phyloP scores from a whole-genome alignment of 495 filamentous ascomycete species.

The Letharia lupina region DNA sequence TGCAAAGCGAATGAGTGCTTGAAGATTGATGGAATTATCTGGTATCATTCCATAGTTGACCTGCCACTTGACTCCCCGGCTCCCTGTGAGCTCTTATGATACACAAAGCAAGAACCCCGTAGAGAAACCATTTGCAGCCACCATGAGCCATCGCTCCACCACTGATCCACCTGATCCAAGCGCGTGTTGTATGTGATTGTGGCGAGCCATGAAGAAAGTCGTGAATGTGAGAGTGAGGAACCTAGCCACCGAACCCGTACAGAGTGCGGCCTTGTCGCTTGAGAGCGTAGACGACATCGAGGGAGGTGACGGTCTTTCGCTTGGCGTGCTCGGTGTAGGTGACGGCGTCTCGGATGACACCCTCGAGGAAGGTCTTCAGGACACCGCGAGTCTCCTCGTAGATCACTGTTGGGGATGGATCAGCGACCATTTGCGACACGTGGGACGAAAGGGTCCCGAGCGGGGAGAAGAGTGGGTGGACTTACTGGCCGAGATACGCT shows the following conservation, averaged over 20 bases:
- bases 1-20: not conserved
- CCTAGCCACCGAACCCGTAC: slow-evolving; percentile 99
- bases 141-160: slow-evolving; percentile 22
- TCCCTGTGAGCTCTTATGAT: slow-evolving; percentile 24
- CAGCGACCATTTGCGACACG: slow-evolving; percentile 20
- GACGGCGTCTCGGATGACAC: slow-evolving; percentile 98
- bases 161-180: slow-evolving; percentile 16
- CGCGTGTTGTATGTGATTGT: slow-evolving; percentile 18
- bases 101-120: slow-evolving; percentile 23
- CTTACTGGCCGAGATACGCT: slow-evolving; percentile 98
- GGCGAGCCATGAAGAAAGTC: slow-evolving; percentile 22
- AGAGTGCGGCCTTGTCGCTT: slow-evolving; percentile 94
- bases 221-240: slow-evolving; percentile 21
- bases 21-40: slow-evolving; percentile 23
- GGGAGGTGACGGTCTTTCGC: slow-evolving; percentile 96
- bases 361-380: slow-evolving; percentile 99
- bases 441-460: not conserved
- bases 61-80: slow-evolving; percentile 23
- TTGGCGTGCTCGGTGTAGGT: slow-evolving; percentile 99
- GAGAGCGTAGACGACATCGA: slow-evolving; percentile 95
- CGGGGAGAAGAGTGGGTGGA: slow-evolving; percentile 16
- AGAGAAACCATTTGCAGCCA: slow-evolving; percentile 16
- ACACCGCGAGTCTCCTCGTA: slow-evolving; percentile 99
- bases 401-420: slow-evolving; percentile 54
- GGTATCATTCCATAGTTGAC: slow-evolving; percentile 27